Conservation (phyloP, 805 yeast species). For the Candida palmyrensis region DNA sequence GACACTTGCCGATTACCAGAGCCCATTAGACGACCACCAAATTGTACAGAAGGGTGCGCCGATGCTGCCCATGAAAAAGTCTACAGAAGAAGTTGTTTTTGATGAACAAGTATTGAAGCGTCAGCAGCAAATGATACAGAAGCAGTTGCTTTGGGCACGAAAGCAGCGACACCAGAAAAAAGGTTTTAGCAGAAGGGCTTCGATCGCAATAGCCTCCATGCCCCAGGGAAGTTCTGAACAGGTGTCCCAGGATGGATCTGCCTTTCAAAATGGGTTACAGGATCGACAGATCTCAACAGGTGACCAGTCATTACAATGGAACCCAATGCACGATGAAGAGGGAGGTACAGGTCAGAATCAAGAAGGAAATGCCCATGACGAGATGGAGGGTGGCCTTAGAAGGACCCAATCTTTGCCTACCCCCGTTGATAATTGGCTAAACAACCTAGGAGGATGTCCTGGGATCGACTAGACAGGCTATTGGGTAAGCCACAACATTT, state of each 20-base stretch:
- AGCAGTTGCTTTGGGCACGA: constrained; percentile 14
- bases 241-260: neutral
- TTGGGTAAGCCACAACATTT: neutral
- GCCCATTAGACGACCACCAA: too few species aligned
- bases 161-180: constrained; percentile 10
- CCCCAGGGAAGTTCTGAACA: constrained; percentile 9
- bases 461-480: constrained; percentile 20
- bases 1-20: too few species aligned
- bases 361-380: constrained; percentile 6
- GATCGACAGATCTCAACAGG: constrained; percentile 9
- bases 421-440: constrained; percentile 22
- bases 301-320: constrained; percentile 9
- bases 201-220: constrained; percentile 10
- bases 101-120: constrained; percentile 11
- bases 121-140: constrained; percentile 15
- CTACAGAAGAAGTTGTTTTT: constrained; percentile 17
- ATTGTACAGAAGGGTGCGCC: constrained; percentile 2
- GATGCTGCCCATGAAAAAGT: constrained; percentile 12
- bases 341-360: constrained; percentile 5
- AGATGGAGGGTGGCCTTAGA: constrained; percentile 5
- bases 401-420: constrained; percentile 9
- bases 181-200: too few species aligned
- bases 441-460: constrained; percentile 28
- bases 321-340: constrained; percentile 12
- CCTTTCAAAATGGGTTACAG: constrained; percentile 1